Conservation (phyloP, 352 stramenopile genomes). For the Pythium dissimile region DNA sequence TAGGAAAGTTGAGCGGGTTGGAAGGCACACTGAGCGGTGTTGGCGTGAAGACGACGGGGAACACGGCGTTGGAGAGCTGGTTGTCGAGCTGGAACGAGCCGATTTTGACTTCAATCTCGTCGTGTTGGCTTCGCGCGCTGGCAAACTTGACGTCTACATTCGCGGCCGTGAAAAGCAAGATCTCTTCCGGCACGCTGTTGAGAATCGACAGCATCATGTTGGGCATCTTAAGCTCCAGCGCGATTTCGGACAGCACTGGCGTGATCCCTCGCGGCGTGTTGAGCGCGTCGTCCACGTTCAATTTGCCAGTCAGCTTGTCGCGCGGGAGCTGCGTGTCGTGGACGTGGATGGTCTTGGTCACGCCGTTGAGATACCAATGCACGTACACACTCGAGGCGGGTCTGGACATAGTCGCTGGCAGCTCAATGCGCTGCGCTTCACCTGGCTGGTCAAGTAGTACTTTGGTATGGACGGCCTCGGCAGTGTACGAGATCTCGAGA, state of each 20-base stretch:
- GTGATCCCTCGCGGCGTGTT: slow-evolving; percentile 8
- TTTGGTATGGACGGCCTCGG: slow-evolving; percentile 39
- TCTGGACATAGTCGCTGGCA: slow-evolving; percentile 37
- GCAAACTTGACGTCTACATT: slow-evolving; percentile 65
- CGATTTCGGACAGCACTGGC: slow-evolving; percentile 45
- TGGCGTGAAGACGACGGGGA: slow-evolving; percentile 80
- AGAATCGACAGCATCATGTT: slow-evolving; percentile 70
- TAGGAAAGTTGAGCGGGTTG: slow-evolving; percentile 20
- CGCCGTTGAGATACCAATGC: slow-evolving; percentile 77
- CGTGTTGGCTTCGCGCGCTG: slow-evolving; percentile 65
- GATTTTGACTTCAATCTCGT: slow-evolving; percentile 82
- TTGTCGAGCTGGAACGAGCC: slow-evolving; percentile 84
- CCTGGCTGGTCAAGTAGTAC: slow-evolving; percentile 72
- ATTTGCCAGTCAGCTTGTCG: slow-evolving; percentile 65
- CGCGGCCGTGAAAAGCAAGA: slow-evolving; percentile 69
- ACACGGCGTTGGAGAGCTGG: slow-evolving; percentile 66
- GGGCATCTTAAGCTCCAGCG: slow-evolving; percentile 56
- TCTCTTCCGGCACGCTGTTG: slow-evolving; percentile 66
- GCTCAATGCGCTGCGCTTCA: slow-evolving; percentile 58
- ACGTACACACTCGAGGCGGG: slow-evolving; percentile 43
- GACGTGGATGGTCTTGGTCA: slow-evolving; percentile 81
- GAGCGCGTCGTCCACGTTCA: slow-evolving; percentile 16
- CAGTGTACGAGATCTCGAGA: slow-evolving; percentile 54
- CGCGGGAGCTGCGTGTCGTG: slow-evolving; percentile 57
- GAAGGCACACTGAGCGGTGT: slow-evolving; percentile 38